Percentiles rank a stretch among this genome's conserved stretches.
Evolutionary conservation across 176 grass and related monocot species (phyloP).

Genomic region (Tillandsia leiboldiana): DNA sequence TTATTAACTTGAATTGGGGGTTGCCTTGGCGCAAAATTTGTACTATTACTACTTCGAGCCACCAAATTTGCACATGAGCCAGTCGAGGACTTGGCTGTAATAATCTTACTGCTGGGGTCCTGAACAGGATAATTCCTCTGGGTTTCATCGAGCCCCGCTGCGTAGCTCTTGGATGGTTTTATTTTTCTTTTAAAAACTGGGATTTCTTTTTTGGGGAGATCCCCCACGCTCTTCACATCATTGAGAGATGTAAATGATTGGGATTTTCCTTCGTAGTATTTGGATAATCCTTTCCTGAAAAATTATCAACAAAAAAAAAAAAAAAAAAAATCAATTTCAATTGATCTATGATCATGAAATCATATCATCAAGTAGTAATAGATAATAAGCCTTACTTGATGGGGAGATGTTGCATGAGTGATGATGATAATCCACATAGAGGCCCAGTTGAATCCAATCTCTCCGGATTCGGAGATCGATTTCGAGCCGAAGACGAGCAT

Average conservation of each 20-base stretch:
- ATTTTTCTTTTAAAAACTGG: constrained; percentile 38
- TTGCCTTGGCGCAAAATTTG: constrained; percentile 39
- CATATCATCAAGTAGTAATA: background rate
- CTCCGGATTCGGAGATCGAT: constrained; percentile 11
- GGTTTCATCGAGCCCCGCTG: constrained; percentile 28
- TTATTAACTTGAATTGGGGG: constrained; percentile 53
- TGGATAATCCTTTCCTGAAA: constrained; percentile 71
- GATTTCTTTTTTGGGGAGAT: constrained; percentile 49
- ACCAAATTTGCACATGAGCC: constrained; percentile 53
- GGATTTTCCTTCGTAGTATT: constrained; percentile 78
- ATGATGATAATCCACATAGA: constrained; percentile 51
- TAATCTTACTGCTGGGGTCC: constrained; percentile 12
- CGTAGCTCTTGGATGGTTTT: constrained; percentile 37
- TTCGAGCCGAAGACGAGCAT: constrained; percentile 22
- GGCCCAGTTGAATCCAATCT: constrained; percentile 24
- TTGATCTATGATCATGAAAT: background rate
- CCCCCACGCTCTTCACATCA: constrained; percentile 53
- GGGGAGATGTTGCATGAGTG: constrained; percentile 49
- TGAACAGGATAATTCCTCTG: constrained; percentile 21
- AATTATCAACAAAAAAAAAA: background rate
- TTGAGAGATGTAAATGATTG: constrained; percentile 64
- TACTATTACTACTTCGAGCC: constrained; percentile 25
- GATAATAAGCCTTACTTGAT: constrained; percentile 36
- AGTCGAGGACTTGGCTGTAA: constrained; percentile 14
- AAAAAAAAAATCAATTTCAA: background rate